Evolutionary conservation across 75 land plant genomes (phyloP).

Genomic region (Pseudotsuga menziesii): DNA sequence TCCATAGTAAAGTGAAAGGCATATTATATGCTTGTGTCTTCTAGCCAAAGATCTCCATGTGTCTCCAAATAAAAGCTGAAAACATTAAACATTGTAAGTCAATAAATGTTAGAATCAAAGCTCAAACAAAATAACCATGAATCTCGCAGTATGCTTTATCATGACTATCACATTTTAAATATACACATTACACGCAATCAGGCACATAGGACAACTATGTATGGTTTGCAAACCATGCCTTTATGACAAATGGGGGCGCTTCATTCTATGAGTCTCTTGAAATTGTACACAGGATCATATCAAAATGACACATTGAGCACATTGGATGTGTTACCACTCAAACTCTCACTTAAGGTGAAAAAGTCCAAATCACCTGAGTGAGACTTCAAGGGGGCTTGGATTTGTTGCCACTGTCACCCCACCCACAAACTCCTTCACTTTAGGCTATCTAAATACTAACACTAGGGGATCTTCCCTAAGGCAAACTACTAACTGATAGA

Average conservation of each 20-base stretch:
- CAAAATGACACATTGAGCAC: not conserved
- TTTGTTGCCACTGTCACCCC: no score
- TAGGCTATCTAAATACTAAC: no score
- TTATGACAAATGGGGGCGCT: not conserved
- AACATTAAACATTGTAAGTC: not conserved
- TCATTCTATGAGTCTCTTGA: not conserved
- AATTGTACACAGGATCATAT: not conserved
- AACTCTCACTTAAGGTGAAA: no score
- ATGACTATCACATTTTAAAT: not conserved
- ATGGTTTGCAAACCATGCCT: not conserved
- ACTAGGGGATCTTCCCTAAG: no score
- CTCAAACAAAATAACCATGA: not conserved
- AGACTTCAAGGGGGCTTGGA: no score
- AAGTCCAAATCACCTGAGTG: no score
- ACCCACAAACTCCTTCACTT: no score
- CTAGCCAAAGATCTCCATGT: slow-evolving; percentile 46
- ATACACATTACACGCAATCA: not conserved
- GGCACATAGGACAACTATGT: not conserved
- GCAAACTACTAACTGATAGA: no score
- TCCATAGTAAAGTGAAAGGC: slow-evolving; percentile 67
- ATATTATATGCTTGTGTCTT: slow-evolving; percentile 51
- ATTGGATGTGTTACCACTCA: not conserved
- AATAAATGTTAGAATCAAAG: not conserved
- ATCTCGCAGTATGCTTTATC: not conserved
- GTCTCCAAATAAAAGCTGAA: slow-evolving; percentile 52